These are phyloP conservation scores for Phyllosticta capitalensis DNA, from an alignment of 2,329 filamentous ascomycete genomes.

Conservation along the genomic window DNA sequence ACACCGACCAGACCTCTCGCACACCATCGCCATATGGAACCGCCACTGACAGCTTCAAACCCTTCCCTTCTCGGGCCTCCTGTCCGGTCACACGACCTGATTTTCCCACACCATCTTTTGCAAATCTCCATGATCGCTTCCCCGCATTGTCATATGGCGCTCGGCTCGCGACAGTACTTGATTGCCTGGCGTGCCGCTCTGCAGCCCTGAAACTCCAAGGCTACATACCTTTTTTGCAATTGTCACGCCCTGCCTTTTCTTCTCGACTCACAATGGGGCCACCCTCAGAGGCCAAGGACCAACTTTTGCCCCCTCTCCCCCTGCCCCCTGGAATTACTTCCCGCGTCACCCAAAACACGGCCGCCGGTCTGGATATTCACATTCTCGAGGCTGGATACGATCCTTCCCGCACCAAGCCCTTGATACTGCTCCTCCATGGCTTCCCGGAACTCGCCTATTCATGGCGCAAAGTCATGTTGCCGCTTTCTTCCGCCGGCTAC, in stretches of 20 bases:
- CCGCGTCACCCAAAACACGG: conserved; percentile 46
- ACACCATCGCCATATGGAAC: neutral
- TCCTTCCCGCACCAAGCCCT: conserved; percentile 34
- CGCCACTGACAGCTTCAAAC: neutral
- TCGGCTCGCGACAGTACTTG: neutral
- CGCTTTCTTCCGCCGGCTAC: conserved; percentile 51
- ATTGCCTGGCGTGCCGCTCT: neutral
- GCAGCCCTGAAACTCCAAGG: neutral
- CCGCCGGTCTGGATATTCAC: conserved; percentile 52
- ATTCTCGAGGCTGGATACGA: conserved; percentile 45
- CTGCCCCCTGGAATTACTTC: conserved; percentile 47
- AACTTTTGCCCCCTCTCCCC: conserved; percentile 35
- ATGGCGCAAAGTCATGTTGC: conserved; percentile 54
- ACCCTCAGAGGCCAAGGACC: neutral
- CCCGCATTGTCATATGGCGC: neutral
- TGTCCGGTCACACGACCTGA: neutral
- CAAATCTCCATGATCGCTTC: neutral
- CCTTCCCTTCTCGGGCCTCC: neutral
- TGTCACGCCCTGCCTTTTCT: neutral
- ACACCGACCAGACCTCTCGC: no score
- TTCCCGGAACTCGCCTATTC: conserved; percentile 62
- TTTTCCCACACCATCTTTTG: neutral
- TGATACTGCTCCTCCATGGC: conserved; percentile 55
- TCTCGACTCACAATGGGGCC: neutral
- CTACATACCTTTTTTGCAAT: neutral